Conservation (phyloP, 1,284 basidiomycete species). For the Leccinum proximum region DNA sequence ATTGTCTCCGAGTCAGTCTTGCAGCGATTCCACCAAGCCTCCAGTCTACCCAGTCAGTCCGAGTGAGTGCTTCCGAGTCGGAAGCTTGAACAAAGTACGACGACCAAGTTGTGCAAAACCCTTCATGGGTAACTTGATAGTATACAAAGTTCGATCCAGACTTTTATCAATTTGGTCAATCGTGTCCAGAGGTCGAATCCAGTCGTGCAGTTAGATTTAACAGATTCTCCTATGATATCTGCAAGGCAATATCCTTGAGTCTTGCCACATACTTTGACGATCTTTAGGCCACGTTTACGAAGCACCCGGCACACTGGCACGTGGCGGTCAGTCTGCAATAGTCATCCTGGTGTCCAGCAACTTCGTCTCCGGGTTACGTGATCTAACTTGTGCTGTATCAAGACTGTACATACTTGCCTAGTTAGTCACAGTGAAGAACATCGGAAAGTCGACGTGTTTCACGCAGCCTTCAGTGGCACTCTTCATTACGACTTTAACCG, state of each 20-base stretch:
- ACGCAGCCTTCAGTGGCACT: conserved; percentile 9
- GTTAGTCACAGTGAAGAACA: not conserved
- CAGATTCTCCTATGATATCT: not conserved
- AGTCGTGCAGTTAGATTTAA: too few species aligned
- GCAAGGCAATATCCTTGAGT: not conserved
- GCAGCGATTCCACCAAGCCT: not conserved
- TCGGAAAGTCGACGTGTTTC: conserved; percentile 10
- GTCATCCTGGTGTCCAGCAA: too few species aligned
- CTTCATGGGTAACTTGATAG: too few species aligned
- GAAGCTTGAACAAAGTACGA: not conserved
- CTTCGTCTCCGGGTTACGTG: too few species aligned
- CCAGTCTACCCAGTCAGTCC: not conserved
- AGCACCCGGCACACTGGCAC: too few species aligned
- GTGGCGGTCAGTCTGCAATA: too few species aligned
- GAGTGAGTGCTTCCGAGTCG: not conserved
- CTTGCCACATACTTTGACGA: too few species aligned
- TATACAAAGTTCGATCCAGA: not conserved
- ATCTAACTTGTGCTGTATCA: too few species aligned
- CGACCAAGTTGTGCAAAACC: not conserved
- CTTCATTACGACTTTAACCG: conserved; percentile 7
- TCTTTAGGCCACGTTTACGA: too few species aligned
- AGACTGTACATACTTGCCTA: conserved; percentile 7
- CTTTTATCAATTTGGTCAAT: not conserved
- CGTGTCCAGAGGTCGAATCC: too few species aligned
- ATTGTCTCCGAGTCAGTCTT: too few species aligned